Evolutionary conservation across 2,329 filamentous ascomycete species (phyloP).

Genomic region (Phialophora tarda): DNA sequence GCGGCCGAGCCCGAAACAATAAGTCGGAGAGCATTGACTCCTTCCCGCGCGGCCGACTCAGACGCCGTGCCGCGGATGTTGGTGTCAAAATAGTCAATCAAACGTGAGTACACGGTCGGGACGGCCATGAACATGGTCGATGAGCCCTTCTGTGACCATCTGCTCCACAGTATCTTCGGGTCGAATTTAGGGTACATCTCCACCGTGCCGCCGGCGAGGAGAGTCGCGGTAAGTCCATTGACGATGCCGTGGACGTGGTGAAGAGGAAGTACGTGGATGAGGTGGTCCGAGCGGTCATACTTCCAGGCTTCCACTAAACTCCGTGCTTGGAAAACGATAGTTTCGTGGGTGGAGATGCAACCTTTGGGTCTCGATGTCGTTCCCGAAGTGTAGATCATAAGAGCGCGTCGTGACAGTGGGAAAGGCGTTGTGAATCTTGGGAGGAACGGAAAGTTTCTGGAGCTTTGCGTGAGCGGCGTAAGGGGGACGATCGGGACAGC

Average conservation of each 20-base stretch:
- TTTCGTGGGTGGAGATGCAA: constrained; percentile 52
- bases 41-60: constrained; percentile 43
- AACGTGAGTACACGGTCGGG: constrained; percentile 58
- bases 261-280: constrained; percentile 58
- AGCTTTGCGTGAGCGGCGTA: constrained; percentile 40
- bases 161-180: constrained; percentile 53
- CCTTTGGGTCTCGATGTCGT: constrained; percentile 41
- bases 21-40: constrained; percentile 42
- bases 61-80: constrained; percentile 45
- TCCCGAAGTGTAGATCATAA: constrained; percentile 42
- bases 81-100: constrained; percentile 54
- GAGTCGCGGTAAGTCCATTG: constrained; percentile 56
- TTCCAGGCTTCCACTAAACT: constrained; percentile 48
- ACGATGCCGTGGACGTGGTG: constrained; percentile 60
- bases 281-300: constrained; percentile 51
- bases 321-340: constrained; percentile 45
- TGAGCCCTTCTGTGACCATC: constrained; percentile 50
- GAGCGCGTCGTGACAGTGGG: constrained; percentile 45
- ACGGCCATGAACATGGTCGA: constrained; percentile 59
- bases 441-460: constrained; percentile 37
- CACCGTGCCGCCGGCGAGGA: constrained; percentile 54
- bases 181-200: constrained; percentile 57
- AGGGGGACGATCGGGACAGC: constrained; percentile 45
- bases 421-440: constrained; percentile 50
- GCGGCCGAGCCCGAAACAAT: constrained; percentile 52